A percentile compares a stretch with the other conserved stretches of the same genome.
These are phyloP conservation scores for Camellia sinensis DNA, from an alignment of 148 eudicot genomes.

Conservation along the genomic window DNA sequence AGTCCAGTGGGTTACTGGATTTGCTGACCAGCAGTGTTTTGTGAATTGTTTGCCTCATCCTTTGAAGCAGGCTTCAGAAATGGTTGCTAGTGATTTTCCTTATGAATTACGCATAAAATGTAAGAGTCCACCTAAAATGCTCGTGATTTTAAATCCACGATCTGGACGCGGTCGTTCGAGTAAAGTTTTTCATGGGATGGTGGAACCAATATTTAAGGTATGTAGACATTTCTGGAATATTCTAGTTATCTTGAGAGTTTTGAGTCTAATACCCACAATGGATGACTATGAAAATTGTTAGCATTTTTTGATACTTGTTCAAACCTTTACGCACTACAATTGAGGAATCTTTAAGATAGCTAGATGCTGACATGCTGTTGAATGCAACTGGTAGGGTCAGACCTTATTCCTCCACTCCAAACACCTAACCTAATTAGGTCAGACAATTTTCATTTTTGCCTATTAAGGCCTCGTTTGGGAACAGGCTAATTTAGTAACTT, in stretches of 20 bases:
- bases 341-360: slow-evolving; percentile 4
- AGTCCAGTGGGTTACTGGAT: slow-evolving; percentile 83
- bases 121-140: slow-evolving; percentile 86
- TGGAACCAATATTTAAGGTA: slow-evolving; percentile 97
- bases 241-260: not conserved
- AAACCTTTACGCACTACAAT: not conserved
- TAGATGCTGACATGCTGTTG: not conserved
- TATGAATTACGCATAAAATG: slow-evolving; percentile 66
- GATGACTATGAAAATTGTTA: not conserved
- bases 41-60: slow-evolving; percentile 92
- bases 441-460: no score
- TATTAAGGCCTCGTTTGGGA: no score
- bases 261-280: not conserved
- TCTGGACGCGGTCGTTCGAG: slow-evolving; percentile 95
- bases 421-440: no score
- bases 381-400: not conserved
- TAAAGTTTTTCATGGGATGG: slow-evolving; percentile 81
- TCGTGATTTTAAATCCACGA: slow-evolving; percentile 89
- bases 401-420: no score
- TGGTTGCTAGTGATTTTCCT: slow-evolving; percentile 53
- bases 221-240: slow-evolving; percentile 22
- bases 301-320: slow-evolving; percentile 1
- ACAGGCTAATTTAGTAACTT: no score
- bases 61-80: slow-evolving; percentile 71
- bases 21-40: slow-evolving; percentile 96